These are phyloP conservation scores for Penicillium cinerascens DNA, from an alignment of 495 filamentous ascomycete species.

Conservation along the genomic window DNA sequence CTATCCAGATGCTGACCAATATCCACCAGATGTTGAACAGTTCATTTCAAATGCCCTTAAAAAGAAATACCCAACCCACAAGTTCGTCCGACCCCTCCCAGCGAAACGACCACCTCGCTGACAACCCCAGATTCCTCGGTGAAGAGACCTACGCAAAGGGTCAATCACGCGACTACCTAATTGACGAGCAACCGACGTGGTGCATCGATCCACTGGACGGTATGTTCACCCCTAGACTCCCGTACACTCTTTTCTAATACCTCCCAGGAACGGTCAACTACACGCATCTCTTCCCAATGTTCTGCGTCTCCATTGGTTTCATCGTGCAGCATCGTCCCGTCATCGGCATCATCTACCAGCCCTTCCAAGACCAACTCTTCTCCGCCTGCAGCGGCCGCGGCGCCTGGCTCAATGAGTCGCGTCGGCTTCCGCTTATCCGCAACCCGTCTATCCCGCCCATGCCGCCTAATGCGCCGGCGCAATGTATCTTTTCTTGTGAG, in stretches of 20 bases:
- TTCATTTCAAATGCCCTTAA: conserved; percentile 57
- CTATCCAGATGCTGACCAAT: conserved; percentile 34
- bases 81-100: conserved; percentile 37
- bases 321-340: conserved; percentile 51
- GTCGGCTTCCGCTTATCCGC: conserved; percentile 54
- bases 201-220: conserved; percentile 67
- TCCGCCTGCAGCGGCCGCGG: conserved; percentile 57
- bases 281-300: conserved; percentile 70
- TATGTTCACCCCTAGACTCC: neutral
- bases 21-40: conserved; percentile 56
- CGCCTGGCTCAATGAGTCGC: conserved; percentile 63
- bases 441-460: conserved; percentile 54
- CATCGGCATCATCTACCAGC: conserved; percentile 65
- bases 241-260: neutral
- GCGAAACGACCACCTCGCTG: no score
- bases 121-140: conserved; percentile 56
- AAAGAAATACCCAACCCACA: conserved; percentile 56
- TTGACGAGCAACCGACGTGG: conserved; percentile 61
- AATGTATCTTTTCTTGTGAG: conserved; percentile 67
- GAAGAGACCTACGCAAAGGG: conserved; percentile 67
- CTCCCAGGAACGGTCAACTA: conserved; percentile 60
- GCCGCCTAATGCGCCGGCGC: conserved; percentile 57
- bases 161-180: conserved; percentile 56
- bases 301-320: conserved; percentile 66
- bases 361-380: conserved; percentile 62